phyloP scores from a whole-genome alignment of 1,139 yeast species.

The Blastobotrys aristatus region DNA sequence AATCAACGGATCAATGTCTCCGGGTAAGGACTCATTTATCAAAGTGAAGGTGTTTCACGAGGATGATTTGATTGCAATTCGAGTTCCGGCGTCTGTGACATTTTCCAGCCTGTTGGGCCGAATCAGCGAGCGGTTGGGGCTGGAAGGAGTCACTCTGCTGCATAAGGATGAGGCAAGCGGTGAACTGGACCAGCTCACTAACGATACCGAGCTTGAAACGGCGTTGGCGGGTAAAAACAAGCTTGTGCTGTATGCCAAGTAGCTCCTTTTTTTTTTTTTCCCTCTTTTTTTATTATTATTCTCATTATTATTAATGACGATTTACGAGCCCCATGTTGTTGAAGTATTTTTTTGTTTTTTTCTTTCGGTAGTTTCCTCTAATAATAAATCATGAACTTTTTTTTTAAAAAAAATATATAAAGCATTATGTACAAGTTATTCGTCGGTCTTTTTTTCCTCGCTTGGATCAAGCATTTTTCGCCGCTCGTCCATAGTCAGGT shows the following conservation, averaged over 20 bases:
- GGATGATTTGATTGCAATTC: slow-evolving; percentile 86
- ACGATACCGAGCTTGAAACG: slow-evolving; percentile 30
- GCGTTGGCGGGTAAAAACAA: slow-evolving; percentile 33
- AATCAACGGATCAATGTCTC: slow-evolving; percentile 1
- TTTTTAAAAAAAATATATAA: background rate
- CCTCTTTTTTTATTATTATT: background rate
- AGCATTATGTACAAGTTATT: background rate
- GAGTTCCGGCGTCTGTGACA: slow-evolving; percentile 59
- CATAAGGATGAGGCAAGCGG: slow-evolving; percentile 30
- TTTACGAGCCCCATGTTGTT: no score
- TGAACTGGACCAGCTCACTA: slow-evolving; percentile 26
- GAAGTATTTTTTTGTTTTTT: no score
- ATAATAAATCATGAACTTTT: background rate
- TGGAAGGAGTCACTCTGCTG: slow-evolving; percentile 29
- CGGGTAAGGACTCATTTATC: slow-evolving; percentile 31
- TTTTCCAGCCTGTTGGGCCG: slow-evolving; percentile 58
- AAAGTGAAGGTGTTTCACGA: slow-evolving; percentile 82
- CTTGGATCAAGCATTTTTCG: slow-evolving; percentile 39
- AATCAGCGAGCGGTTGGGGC: slow-evolving; percentile 58
- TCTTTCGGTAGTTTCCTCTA: no score
- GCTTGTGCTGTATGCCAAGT: slow-evolving; percentile 34
- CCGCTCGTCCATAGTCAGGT: slow-evolving; percentile 67
- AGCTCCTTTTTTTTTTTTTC: background rate
- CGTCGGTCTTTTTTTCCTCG: background rate
- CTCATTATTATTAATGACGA: no score